Conservation (phyloP, 768 basidiomycete species). For the Amanita rubescens region DNA sequence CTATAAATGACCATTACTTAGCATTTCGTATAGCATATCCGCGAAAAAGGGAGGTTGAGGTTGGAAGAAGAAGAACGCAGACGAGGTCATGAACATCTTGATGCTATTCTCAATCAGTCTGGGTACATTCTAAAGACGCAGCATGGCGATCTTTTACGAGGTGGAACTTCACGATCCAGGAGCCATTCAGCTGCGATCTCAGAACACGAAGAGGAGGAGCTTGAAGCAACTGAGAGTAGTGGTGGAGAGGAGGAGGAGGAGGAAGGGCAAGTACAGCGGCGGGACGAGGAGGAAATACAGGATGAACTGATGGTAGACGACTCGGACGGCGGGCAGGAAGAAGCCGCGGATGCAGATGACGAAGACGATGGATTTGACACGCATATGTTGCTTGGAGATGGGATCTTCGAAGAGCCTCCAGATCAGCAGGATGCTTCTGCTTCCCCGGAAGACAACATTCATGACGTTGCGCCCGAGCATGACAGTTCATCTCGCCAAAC, state of each 20-base stretch:
- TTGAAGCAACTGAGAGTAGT: constrained; percentile 21
- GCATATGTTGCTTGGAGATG: constrained; percentile 9
- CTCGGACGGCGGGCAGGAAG: constrained; percentile 8
- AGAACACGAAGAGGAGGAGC: constrained; percentile 31
- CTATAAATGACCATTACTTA: neutral
- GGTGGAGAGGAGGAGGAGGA: constrained; percentile 26
- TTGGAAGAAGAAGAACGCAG: constrained; percentile 72
- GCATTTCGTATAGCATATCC: constrained; percentile 48
- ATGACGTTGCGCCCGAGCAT: neutral
- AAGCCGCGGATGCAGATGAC: constrained; percentile 9
- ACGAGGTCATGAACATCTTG: constrained; percentile 78
- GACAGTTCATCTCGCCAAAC: constrained; percentile 9
- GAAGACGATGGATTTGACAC: constrained; percentile 13
- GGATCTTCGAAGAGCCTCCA: neutral
- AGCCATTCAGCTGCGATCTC: constrained; percentile 24
- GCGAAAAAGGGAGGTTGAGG: constrained; percentile 56
- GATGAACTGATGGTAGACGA: constrained; percentile 5
- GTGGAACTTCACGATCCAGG: constrained; percentile 40
- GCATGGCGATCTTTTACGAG: constrained; percentile 53
- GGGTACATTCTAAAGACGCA: constrained; percentile 83
- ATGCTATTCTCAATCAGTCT: constrained; percentile 86
- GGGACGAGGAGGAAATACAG: constrained; percentile 8
- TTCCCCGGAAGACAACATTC: neutral
- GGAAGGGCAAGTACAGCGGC: constrained; percentile 7
- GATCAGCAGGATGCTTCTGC: neutral